phyloP scores from a whole-genome alignment of 257 asterid genomes.

The Solanum chiquidenum region DNA sequence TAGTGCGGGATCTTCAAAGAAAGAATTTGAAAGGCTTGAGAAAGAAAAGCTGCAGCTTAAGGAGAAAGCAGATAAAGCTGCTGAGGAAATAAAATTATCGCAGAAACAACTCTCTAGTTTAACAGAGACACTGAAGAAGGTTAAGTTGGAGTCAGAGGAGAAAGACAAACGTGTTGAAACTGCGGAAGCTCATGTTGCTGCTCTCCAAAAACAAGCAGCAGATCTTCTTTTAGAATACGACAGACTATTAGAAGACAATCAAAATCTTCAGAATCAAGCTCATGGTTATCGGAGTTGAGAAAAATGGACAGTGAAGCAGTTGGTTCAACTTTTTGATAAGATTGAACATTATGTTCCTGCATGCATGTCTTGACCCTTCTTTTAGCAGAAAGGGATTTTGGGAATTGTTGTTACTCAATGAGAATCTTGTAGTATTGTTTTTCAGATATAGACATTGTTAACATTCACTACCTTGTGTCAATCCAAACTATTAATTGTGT shows the following conservation, averaged over 20 bases:
- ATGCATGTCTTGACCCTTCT: background rate
- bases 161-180: slow-evolving; percentile 64
- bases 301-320: background rate
- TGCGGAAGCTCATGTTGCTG: slow-evolving; percentile 60
- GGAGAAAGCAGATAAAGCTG: slow-evolving; percentile 59
- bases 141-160: slow-evolving; percentile 40
- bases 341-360: background rate
- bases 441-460: background rate
- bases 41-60: slow-evolving; percentile 53
- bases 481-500: background rate
- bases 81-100: slow-evolving; percentile 35
- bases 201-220: slow-evolving; percentile 81
- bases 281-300: slow-evolving; percentile 19
- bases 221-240: slow-evolving; percentile 85
- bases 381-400: background rate
- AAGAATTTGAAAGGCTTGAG: slow-evolving; percentile 60
- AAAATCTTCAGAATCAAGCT: slow-evolving; percentile 62
- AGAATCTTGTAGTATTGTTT: background rate
- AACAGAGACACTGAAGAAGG: slow-evolving; percentile 48
- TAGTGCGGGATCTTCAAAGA: slow-evolving; percentile 48
- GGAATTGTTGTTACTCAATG: background rate
- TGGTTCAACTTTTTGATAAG: background rate
- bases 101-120: slow-evolving; percentile 43
- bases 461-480: background rate
- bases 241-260: slow-evolving; percentile 75